These are phyloP conservation scores for Candida caryicola DNA, from an alignment of 805 yeast species.

Conservation along the genomic window DNA sequence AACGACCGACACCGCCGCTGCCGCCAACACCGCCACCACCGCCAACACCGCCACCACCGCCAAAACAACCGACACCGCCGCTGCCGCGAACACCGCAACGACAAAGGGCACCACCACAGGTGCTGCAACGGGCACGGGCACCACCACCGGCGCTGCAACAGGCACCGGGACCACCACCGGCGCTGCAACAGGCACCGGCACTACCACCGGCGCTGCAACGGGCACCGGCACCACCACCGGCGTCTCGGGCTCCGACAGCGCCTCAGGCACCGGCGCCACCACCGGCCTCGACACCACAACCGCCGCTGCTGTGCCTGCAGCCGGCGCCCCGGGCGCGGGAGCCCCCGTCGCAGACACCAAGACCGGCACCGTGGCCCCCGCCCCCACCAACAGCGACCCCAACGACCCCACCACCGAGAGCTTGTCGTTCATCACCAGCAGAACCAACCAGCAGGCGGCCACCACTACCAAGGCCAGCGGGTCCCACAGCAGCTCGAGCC, in stretches of 20 bases:
- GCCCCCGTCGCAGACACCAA: slow-evolving; percentile 7
- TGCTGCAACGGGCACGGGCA: slow-evolving; percentile 14
- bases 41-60: slow-evolving; percentile 12
- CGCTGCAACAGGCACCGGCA: slow-evolving; percentile 10
- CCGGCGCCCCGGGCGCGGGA: slow-evolving; percentile 4
- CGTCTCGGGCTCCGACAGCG: slow-evolving; percentile 9
- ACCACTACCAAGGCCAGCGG: background rate
- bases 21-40: slow-evolving; percentile 14
- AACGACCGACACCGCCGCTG: slow-evolving; percentile 12
- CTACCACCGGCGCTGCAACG: slow-evolving; percentile 14
- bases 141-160: slow-evolving; percentile 15
- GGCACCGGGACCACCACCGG: slow-evolving; percentile 6
- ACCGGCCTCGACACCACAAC: slow-evolving; percentile 14
- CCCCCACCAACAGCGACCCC: slow-evolving; percentile 15
- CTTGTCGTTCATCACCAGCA: slow-evolving; percentile 31
- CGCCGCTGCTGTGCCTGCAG: slow-evolving; percentile 8
- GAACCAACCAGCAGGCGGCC: slow-evolving; percentile 23
- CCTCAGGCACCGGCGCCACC: slow-evolving; percentile 13
- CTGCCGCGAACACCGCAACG: slow-evolving; percentile 10
- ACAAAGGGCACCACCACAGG: slow-evolving; percentile 14
- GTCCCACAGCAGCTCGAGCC: slow-evolving; percentile 8
- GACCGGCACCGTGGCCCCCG: slow-evolving; percentile 11
- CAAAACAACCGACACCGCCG: slow-evolving; percentile 7
- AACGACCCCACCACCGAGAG: slow-evolving; percentile 22
- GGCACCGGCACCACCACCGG: slow-evolving; percentile 9